These are phyloP conservation scores for Globisporangium barbulae DNA, from an alignment of 352 stramenopile species.

Conservation along the genomic window DNA sequence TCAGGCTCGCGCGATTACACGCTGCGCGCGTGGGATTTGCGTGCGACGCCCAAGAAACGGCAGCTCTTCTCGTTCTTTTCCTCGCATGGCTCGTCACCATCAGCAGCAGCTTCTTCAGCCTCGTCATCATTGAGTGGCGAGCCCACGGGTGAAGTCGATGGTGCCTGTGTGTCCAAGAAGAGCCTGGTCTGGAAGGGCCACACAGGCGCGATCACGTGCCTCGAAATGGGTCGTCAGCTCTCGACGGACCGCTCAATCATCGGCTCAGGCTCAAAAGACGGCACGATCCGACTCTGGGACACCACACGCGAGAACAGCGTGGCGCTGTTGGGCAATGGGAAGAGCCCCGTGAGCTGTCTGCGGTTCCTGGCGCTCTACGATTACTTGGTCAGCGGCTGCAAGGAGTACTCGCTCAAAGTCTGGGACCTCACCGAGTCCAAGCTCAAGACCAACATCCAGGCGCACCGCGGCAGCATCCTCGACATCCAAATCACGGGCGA, in stretches of 20 bases:
- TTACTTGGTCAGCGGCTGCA: constrained; percentile 56
- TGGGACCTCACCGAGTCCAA: constrained; percentile 62
- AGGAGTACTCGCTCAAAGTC: constrained; percentile 51
- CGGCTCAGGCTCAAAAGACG: constrained; percentile 63
- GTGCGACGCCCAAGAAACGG: constrained; percentile 50
- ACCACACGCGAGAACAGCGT: constrained; percentile 58
- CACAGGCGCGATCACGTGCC: constrained; percentile 50
- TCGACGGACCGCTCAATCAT: constrained; percentile 51
- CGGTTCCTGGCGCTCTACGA: constrained; percentile 62
- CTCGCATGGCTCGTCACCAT: not conserved
- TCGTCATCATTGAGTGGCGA: constrained; percentile 19
- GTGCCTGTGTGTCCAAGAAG: constrained; percentile 48
- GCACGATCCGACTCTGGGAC: constrained; percentile 75
- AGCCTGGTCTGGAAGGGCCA: constrained; percentile 68
- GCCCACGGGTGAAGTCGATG: constrained; percentile 42
- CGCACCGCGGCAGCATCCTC: constrained; percentile 51
- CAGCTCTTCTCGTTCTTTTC: constrained; percentile 70
- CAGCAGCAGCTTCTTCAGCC: constrained; percentile 3
- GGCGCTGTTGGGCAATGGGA: constrained; percentile 39
- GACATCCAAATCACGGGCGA: constrained; percentile 74
- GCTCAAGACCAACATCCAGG: constrained; percentile 50
- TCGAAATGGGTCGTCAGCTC: constrained; percentile 75
- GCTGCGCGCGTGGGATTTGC: constrained; percentile 69
- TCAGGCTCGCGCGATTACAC: constrained; percentile 73
- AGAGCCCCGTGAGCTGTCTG: constrained; percentile 48